phyloP scores from a whole-genome alignment of 805 yeast genomes.

The Lipomyces mesembrius region DNA sequence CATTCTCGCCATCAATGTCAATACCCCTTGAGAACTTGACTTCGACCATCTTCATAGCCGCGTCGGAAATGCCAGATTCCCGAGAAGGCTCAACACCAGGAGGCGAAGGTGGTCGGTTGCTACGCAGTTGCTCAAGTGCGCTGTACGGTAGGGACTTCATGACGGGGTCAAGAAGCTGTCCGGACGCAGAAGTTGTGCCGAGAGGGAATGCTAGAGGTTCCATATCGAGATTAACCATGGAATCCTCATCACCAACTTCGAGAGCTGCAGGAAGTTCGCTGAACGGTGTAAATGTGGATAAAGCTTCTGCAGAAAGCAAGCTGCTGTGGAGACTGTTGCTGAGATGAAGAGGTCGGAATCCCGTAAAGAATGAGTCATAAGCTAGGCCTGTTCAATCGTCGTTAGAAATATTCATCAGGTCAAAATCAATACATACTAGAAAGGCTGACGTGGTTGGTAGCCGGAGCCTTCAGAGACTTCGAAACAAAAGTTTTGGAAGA shows the following conservation, averaged over 20 bases:
- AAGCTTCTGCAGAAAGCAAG: background rate
- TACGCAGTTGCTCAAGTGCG: constrained; percentile 26
- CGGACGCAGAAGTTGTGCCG: constrained; percentile 27
- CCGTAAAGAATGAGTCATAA: constrained; percentile 33
- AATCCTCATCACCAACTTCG: constrained; percentile 17
- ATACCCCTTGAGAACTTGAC: constrained; percentile 14
- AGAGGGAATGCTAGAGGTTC: constrained; percentile 22
- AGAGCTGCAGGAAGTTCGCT: constrained; percentile 3
- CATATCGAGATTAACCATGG: constrained; percentile 12
- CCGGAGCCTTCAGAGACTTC: constrained; percentile 13
- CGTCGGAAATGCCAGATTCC: constrained; percentile 18
- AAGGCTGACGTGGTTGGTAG: constrained; percentile 14
- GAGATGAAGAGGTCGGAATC: constrained; percentile 31
- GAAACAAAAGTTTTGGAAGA: background rate
- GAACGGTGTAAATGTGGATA: constrained; percentile 5
- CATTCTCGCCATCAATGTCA: constrained; percentile 3
- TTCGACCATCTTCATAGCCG: constrained; percentile 26
- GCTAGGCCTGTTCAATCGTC: constrained; percentile 24
- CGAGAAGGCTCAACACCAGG: constrained; percentile 24
- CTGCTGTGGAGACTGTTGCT: background rate
- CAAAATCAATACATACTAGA: constrained; percentile 13
- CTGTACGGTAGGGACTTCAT: constrained; percentile 22
- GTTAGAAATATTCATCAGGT: background rate
- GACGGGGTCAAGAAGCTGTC: constrained; percentile 25
- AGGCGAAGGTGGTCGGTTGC: constrained; percentile 27